These are phyloP conservation scores for Coemansia sp. DNA, from an alignment of 192 early-diverging fungal species.

Conservation along the genomic window DNA sequence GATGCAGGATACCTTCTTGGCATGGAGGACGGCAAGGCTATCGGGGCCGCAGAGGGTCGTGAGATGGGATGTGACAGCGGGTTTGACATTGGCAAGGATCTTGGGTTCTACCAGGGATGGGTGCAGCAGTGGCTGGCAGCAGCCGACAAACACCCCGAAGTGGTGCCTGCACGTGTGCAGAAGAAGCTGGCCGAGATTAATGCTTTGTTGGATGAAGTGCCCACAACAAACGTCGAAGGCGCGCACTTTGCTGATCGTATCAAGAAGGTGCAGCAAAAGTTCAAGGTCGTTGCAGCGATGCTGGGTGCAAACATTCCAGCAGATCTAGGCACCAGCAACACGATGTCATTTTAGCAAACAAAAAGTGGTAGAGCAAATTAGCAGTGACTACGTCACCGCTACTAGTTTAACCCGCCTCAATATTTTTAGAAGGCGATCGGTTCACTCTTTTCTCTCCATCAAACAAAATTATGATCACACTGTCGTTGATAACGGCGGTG, in stretches of 20 bases:
- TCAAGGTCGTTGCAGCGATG: constrained; percentile 42
- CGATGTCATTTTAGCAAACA: constrained; percentile 17
- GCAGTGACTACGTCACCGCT: too few species aligned
- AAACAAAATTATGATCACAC: too few species aligned
- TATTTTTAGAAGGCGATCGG: too few species aligned
- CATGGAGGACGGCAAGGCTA: constrained; percentile 20
- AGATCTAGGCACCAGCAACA: constrained; percentile 28
- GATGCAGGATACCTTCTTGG: constrained; percentile 31
- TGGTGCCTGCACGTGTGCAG: constrained; percentile 25
- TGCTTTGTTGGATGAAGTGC: constrained; percentile 17
- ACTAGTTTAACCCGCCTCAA: too few species aligned
- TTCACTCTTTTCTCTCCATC: too few species aligned
- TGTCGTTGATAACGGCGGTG: too few species aligned
- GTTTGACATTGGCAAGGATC: constrained; percentile 39
- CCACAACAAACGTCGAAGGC: constrained; percentile 26
- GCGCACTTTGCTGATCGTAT: constrained; percentile 34
- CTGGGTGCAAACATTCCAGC: constrained; percentile 27
- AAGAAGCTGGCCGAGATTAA: constrained; percentile 37
- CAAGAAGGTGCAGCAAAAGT: constrained; percentile 35
- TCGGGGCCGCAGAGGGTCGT: constrained; percentile 36
- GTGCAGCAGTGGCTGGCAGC: constrained; percentile 36
- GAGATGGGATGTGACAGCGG: constrained; percentile 48
- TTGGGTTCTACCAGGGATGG: constrained; percentile 51
- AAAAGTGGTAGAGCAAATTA: too few species aligned
- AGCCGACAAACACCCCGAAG: constrained; percentile 16